Evolutionary conservation across 73 alveolate genomes (phyloP).

Genomic region (Paramecium primaurelia): DNA sequence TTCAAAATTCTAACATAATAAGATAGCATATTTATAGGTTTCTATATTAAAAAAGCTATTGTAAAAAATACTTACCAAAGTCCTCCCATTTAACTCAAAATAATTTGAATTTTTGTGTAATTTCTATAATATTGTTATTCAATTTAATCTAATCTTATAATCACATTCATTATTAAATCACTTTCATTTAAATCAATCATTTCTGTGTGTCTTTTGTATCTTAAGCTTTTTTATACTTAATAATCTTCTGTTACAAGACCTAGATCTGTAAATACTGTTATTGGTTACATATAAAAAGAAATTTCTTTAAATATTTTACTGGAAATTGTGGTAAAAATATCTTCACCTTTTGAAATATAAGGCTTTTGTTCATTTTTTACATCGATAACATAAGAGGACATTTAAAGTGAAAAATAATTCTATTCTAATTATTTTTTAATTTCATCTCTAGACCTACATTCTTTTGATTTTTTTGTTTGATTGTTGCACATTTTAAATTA

Average conservation of each 20-base stretch:
- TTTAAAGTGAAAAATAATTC: not conserved
- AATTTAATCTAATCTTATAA: not conserved
- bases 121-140: slow-evolving; percentile 18
- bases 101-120: not conserved
- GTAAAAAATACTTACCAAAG: slow-evolving; percentile 37
- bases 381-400: slow-evolving; percentile 7
- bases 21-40: not conserved
- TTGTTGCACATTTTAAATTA: not conserved
- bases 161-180: not conserved
- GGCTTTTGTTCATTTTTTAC: not conserved
- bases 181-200: slow-evolving; percentile 26
- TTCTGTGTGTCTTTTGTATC: not conserved
- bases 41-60: not conserved
- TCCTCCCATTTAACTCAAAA: slow-evolving; percentile 19
- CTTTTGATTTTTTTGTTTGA: not conserved
- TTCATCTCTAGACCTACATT: not conserved
- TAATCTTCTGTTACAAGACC: not conserved
- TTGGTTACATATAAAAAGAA: not conserved
- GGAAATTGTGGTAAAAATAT: not conserved
- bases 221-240: not conserved
- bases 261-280: not conserved
- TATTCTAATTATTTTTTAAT: not conserved
- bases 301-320: slow-evolving; percentile 1
- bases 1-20: not conserved
- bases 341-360: not conserved